Evolutionary conservation across 108 stramenopile genomes (phyloP).

Genomic region (Conticribra weissflogii): DNA sequence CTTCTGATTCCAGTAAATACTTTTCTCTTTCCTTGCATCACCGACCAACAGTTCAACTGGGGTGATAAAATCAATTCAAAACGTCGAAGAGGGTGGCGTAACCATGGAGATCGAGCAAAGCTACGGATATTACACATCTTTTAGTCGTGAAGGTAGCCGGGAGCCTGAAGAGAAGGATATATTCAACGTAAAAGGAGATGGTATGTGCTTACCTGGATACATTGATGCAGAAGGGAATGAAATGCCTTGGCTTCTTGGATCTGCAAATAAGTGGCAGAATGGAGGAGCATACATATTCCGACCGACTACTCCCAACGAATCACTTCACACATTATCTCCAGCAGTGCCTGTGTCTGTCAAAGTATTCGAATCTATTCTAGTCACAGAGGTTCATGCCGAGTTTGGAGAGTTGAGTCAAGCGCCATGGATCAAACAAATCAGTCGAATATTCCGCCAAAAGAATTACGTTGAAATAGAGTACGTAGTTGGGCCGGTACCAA

Average conservation of each 20-base stretch:
- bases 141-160: constrained; percentile 14
- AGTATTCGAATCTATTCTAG: constrained; percentile 39
- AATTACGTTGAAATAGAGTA: constrained; percentile 91
- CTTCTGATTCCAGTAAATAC: not conserved
- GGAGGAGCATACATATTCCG: constrained; percentile 98
- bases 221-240: constrained; percentile 47
- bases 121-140: constrained; percentile 83
- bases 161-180: not conserved
- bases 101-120: constrained; percentile 51
- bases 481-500: constrained; percentile 90
- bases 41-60: constrained; percentile 39
- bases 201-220: constrained; percentile 49
- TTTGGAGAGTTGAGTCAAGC: constrained; percentile 72
- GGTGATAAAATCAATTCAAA: constrained; percentile 39
- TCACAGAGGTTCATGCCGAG: constrained; percentile 75
- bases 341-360: constrained; percentile 1
- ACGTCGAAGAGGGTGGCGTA: constrained; percentile 13
- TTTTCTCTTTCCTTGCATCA: not conserved
- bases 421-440: constrained; percentile 84
- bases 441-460: constrained; percentile 62
- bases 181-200: constrained; percentile 20
- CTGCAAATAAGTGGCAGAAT: constrained; percentile 53
- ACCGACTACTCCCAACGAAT: constrained; percentile 62
- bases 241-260: constrained; percentile 37
- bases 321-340: constrained; percentile 27